These are phyloP conservation scores for Daphne laureola DNA, from an alignment of 441 rosid genomes.

Conservation along the genomic window DNA sequence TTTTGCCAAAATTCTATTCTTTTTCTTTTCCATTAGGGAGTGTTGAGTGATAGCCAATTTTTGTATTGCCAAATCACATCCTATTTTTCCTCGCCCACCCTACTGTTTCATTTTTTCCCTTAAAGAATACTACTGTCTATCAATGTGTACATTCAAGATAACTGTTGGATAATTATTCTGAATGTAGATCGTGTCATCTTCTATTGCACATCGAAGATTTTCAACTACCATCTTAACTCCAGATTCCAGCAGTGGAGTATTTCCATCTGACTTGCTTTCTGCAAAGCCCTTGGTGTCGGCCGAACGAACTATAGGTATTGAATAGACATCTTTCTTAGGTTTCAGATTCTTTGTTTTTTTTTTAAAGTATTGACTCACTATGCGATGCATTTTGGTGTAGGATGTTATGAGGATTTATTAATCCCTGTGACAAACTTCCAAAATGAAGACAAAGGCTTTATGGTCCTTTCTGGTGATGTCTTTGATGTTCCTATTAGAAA, in stretches of 20 bases:
- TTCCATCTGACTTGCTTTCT: constrained; percentile 60
- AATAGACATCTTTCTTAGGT: constrained; percentile 7
- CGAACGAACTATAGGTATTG: constrained; percentile 49
- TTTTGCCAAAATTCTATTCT: neutral
- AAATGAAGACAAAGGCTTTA: constrained; percentile 64
- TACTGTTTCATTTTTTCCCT: too few species aligned
- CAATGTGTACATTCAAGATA: neutral
- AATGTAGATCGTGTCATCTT: constrained; percentile 37
- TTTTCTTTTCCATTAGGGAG: neutral
- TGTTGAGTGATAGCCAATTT: too few species aligned
- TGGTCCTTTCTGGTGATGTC: constrained; percentile 87
- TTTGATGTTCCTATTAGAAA: constrained; percentile 88
- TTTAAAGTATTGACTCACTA: neutral
- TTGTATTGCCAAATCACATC: too few species aligned
- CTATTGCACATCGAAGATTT: constrained; percentile 33
- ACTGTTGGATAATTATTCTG: constrained; percentile 4
- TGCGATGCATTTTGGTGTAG: constrained; percentile 21
- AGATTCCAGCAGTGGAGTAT: constrained; percentile 35
- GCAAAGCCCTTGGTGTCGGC: constrained; percentile 33
- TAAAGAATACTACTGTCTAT: neutral
- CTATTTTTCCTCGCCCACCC: too few species aligned
- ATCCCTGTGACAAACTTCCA: constrained; percentile 74
- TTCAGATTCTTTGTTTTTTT: neutral
- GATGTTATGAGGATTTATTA: constrained; percentile 66
- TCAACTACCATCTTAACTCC: constrained; percentile 48